These are phyloP conservation scores for Ceratocystis cacaofunesta DNA, from an alignment of 2,329 filamentous ascomycete species.

Conservation along the genomic window DNA sequence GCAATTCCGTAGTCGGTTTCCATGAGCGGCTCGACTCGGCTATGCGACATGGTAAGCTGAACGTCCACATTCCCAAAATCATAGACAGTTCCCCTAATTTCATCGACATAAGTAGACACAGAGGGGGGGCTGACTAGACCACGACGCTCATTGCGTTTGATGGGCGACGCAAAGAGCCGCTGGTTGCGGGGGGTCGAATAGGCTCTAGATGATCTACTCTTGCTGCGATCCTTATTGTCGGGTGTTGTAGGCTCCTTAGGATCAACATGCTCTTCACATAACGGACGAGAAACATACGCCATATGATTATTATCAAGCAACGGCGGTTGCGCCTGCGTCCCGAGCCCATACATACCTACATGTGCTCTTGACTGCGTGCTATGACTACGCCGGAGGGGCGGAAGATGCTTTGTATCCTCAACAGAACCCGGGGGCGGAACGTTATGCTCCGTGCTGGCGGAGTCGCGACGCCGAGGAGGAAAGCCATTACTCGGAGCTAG, in stretches of 20 bases:
- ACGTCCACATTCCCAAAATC: conserved; percentile 25
- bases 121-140: conserved; percentile 4
- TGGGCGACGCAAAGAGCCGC: conserved; percentile 8
- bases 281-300: background rate
- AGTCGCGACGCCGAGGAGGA: conserved; percentile 13
- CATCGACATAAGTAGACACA: conserved; percentile 27
- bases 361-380: conserved; percentile 7
- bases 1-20: conserved; percentile 21
- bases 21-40: conserved; percentile 11
- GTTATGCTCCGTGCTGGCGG: conserved; percentile 4
- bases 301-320: conserved; percentile 2
- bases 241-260: background rate
- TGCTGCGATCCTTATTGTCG: background rate
- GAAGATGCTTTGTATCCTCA: conserved; percentile 8
- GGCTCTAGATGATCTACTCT: background rate
- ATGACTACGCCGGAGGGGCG: conserved; percentile 9
- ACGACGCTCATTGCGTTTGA: conserved; percentile 1
- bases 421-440: background rate
- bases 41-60: conserved; percentile 16
- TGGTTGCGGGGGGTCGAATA: conserved; percentile 1
- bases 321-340: background rate
- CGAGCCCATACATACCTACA: background rate
- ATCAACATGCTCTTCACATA: background rate
- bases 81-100: conserved; percentile 31
- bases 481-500: conserved; percentile 5